Evolutionary conservation across 768 basidiomycete genomes (phyloP), one percentile per base, ranked within the genome.

Genomic region (Phlebiopsis gigantea): DNA sequence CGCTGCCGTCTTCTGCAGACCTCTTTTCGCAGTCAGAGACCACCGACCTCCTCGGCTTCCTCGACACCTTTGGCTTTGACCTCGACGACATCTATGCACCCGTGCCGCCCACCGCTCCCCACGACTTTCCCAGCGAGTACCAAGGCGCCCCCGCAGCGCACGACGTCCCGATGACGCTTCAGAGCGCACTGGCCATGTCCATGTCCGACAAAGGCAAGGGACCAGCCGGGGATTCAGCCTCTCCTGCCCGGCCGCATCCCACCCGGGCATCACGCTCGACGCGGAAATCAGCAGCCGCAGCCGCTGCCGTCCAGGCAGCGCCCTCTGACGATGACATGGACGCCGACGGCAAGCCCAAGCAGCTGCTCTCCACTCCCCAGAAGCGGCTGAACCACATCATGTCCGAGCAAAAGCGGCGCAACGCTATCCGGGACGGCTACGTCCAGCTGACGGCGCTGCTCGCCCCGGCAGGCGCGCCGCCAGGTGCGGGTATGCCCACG

Each of bases 321-420:
- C 22, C 53, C n/a, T 17, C 15, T 26, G 46, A 25, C 53, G 52
- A 39, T 41, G 24, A 41, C 55, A 45, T 57, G 7, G 42, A 61
- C 53, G 59, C 71, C 17, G 44, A 62, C 55, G 58, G 69, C 17
- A 64, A 22, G 63, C 75, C 45, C 21, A 90, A 89, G 61, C 77
- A 85, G 0, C 79, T 90, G 19, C 77, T 94, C 24, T 88, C 90
- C 5, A 85, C 83, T 4, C 90, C 90, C 0, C 90, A 95, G 71
- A 93, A 93, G 66, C 82, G 92, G 12, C 80, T 91, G 15, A 93
- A 94, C 68, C 92, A 96, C 74, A 94, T 96, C 76, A 85, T 92
- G 81, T 93, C 90, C 6, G 93, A 96, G 68, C 93, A 96, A 72
- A 91, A 91, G 65, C 88, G 93, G 7, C 84, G 93, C 9, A 95